phyloP scores from a whole-genome alignment of 2,329 filamentous ascomycete species.

The Coccinonectria pachysandricola region DNA sequence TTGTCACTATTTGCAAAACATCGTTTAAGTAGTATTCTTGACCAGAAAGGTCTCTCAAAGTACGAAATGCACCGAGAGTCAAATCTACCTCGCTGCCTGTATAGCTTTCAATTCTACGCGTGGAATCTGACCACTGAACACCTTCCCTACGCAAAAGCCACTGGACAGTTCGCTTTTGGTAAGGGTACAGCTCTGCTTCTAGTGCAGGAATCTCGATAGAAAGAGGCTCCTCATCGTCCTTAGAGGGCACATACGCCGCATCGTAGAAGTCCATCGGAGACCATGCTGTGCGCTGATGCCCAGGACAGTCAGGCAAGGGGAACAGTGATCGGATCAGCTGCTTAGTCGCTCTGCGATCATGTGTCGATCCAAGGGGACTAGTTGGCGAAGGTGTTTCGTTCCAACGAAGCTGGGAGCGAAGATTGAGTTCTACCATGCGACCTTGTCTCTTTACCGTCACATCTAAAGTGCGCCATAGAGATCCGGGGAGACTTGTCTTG shows the following conservation, averaged over 20 bases:
- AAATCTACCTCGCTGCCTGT: conserved; percentile 3
- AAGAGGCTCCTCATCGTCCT: conserved; percentile 26
- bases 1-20: conserved; percentile 49
- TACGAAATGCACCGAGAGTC: conserved; percentile 21
- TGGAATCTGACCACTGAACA: conserved; percentile 32
- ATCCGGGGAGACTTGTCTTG: conserved; percentile 16
- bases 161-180: conserved; percentile 58
- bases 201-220: conserved; percentile 33
- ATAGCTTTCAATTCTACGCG: conserved; percentile 10
- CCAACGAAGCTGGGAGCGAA: conserved; percentile 32
- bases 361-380: conserved; percentile 17
- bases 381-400: conserved; percentile 27
- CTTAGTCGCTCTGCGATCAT: conserved; percentile 24
- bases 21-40: conserved; percentile 46
- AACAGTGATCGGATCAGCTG: conserved; percentile 28
- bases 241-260: conserved; percentile 50
- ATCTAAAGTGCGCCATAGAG: conserved; percentile 25
- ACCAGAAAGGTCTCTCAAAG: conserved; percentile 23
- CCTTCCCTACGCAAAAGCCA: conserved; percentile 63
- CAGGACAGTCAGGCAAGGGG: too few relatives aligned
- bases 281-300: too few relatives aligned
- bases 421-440: conserved; percentile 17
- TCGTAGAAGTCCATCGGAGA: conserved; percentile 57
- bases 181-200: conserved; percentile 52
- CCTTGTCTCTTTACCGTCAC: conserved; percentile 20